Base-by-base conservation (phyloP, 352 stramenopile genomes). In the Phytophthora brassicae region DNA sequence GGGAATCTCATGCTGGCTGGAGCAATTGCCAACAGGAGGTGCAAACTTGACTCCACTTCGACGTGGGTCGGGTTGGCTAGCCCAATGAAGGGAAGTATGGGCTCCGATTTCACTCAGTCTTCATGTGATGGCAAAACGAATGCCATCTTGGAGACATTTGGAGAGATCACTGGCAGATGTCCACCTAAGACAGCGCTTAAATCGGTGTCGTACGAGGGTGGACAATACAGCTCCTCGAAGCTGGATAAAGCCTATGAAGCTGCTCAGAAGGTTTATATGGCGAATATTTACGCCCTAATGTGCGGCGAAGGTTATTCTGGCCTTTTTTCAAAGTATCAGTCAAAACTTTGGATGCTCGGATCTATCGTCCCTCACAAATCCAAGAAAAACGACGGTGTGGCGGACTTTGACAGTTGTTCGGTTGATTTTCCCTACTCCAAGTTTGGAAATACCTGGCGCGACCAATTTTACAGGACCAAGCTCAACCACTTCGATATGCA, bases 401-500 rank as follows among this genome's bases (percentile, higher is more conserved):
- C 85, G 16, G 60, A 59, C 19, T 62, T 68, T 22, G 51, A 67
- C 28, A 67, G 59, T 36, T 67, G 59, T 12, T 33, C 57, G 5
- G 68, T 39, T 7, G 72, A 72, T 3, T 62, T 84, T 9, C 39
- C 64, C 0, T 28, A 54, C 14, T 53, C 56, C n/a, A 70, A 72
- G 23, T 84, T 80, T 33, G 51, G 64, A n/a, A 50, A 67, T 20
- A 62, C 43, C 11, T 85, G 81, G 60, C 54, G 13, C 3, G 74
- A 67, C 11, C 42, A 39, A 12, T 79, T 81, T 53, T 88, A 88
- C 58, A 48, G 71, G 26, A 76, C 70, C 23, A 75, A 75, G 33
- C 60, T 86, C 31, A 88, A 86, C 44, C 76, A 88, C 59, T 58
- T 68, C 14, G 79, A 88, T 31, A 78, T 70, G 44, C 46, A 75